These are phyloP conservation scores for Fusarium liriodendri DNA, from an alignment of 2,329 filamentous ascomycete genomes.

Conservation along the genomic window DNA sequence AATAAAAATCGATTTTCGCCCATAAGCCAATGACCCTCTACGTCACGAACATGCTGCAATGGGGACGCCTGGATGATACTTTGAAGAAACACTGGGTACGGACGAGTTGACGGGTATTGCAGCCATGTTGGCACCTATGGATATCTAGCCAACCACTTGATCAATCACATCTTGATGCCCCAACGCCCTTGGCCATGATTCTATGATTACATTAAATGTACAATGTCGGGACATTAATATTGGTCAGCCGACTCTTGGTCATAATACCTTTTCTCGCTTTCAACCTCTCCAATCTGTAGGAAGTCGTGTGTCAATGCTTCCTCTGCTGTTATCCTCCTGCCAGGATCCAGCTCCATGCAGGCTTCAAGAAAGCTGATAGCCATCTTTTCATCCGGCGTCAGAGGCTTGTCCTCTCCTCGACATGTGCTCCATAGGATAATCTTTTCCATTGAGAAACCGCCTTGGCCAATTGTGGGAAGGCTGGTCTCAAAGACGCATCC, in stretches of 20 bases:
- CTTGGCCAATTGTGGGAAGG: conserved; percentile 88
- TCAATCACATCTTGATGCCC: conserved; percentile 25
- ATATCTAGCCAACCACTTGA: conserved; percentile 24
- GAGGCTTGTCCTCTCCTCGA: conserved; percentile 68
- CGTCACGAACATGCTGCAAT: conserved; percentile 4
- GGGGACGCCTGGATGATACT: neutral
- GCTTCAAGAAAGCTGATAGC: conserved; percentile 78
- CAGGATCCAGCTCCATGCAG: conserved; percentile 82
- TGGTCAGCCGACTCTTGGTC: conserved; percentile 38
- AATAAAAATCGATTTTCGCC: conserved; percentile 54
- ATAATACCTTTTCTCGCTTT: conserved; percentile 60
- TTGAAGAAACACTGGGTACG: neutral
- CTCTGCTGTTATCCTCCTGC: conserved; percentile 77
- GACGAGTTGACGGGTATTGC: conserved; percentile 23
- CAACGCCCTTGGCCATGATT: conserved; percentile 30
- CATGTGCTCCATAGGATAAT: conserved; percentile 96
- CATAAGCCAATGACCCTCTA: conserved; percentile 37
- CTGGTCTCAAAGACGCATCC: conserved; percentile 93
- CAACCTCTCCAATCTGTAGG: conserved; percentile 51
- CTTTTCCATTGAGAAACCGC: conserved; percentile 89
- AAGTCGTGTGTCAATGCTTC: conserved; percentile 82
- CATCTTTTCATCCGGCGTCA: conserved; percentile 76
- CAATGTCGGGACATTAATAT: conserved; percentile 17
- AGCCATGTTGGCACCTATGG: conserved; percentile 29
- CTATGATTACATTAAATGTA: conserved; percentile 35